These are phyloP conservation scores for Boletus pseudopeckii DNA, from an alignment of 768 basidiomycete genomes.

Conservation along the genomic window DNA sequence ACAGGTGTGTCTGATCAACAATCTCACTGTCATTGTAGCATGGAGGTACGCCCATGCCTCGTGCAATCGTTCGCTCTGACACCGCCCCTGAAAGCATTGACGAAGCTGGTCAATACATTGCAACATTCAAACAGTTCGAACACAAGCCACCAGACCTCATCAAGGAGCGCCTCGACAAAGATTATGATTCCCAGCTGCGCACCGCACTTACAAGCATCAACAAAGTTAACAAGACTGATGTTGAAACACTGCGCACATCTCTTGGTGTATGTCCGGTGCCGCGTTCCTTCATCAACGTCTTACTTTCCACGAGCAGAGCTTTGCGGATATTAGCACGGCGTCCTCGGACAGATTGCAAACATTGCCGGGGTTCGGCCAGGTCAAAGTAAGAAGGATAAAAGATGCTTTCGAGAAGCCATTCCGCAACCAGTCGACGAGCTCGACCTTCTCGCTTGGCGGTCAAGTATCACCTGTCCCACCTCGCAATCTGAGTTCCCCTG, in stretches of 20 bases:
- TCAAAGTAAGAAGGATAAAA: slow-evolving; percentile 87
- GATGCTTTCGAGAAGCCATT: slow-evolving; percentile 92
- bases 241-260: slow-evolving; percentile 86
- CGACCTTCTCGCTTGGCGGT: slow-evolving; percentile 33
- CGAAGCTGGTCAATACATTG: slow-evolving; percentile 89
- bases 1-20: slow-evolving; percentile 85
- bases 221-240: slow-evolving; percentile 97
- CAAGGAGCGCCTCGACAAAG: slow-evolving; percentile 91
- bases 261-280: slow-evolving; percentile 66
- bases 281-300: background rate
- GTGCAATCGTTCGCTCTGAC: slow-evolving; percentile 1
- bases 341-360: slow-evolving; percentile 71
- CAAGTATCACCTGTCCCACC: slow-evolving; percentile 15
- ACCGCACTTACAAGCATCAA: slow-evolving; percentile 82
- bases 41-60: slow-evolving; percentile 64
- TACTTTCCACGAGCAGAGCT: slow-evolving; percentile 55
- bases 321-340: slow-evolving; percentile 74
- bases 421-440: slow-evolving; percentile 59
- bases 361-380: slow-evolving; percentile 90
- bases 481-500: background rate
- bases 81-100: slow-evolving; percentile 53
- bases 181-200: slow-evolving; percentile 78
- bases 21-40: slow-evolving; percentile 86
- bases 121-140: slow-evolving; percentile 91
- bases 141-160: slow-evolving; percentile 91